Conservation (phyloP, 164 flowering plant species). For the Magnolia sinica region DNA sequence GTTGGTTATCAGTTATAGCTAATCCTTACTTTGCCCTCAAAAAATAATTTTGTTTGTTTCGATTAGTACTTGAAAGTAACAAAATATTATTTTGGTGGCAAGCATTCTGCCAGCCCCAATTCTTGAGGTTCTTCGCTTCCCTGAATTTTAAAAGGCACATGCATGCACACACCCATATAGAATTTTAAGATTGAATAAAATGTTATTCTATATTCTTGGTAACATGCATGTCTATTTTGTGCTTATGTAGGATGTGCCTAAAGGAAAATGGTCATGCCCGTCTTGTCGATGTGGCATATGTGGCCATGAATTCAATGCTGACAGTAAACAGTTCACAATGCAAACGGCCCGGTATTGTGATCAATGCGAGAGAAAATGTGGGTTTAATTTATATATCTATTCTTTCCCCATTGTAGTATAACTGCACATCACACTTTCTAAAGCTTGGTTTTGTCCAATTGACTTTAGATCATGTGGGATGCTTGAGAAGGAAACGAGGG, state of each 20-base stretch:
- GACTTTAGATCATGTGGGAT: slow-evolving; percentile 63
- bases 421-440: not conserved
- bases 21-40: too few relatives aligned
- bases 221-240: not conserved
- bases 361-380: slow-evolving; percentile 80
- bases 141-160: too few relatives aligned
- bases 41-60: too few relatives aligned
- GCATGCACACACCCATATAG: too few relatives aligned
- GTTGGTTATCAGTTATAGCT: too few relatives aligned
- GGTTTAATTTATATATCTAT: slow-evolving; percentile 16
- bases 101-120: too few relatives aligned
- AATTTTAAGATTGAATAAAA: too few relatives aligned
- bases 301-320: slow-evolving; percentile 31
- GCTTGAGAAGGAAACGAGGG: slow-evolving; percentile 36
- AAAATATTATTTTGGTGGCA: too few relatives aligned
- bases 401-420: not conserved
- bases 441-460: not conserved
- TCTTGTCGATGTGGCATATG: slow-evolving; percentile 78
- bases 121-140: too few relatives aligned
- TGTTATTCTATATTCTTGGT: too few relatives aligned
- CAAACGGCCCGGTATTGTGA: slow-evolving; percentile 38
- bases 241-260: slow-evolving; percentile 52
- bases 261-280: slow-evolving; percentile 90
- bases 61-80: too few relatives aligned
- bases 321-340: slow-evolving; percentile 19